phyloP scores from a whole-genome alignment of 2,329 filamentous ascomycete species.

The Domatiomyces catenatus region DNA sequence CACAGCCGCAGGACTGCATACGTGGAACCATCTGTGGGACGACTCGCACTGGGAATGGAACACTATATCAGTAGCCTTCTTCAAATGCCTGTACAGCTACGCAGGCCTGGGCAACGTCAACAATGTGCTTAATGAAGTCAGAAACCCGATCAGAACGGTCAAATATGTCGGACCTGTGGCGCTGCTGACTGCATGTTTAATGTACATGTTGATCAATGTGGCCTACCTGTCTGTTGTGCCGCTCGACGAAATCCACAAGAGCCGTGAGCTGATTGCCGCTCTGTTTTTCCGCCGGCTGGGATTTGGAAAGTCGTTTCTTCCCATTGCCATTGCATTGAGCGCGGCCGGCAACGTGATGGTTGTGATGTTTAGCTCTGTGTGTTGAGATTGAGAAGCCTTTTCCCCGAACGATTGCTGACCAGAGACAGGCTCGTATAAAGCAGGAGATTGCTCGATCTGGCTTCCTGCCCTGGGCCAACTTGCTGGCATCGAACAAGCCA shows the following conservation, averaged over 20 bases:
- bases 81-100: constrained; percentile 53
- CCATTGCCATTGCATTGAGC: constrained; percentile 50
- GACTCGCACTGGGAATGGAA: constrained; percentile 56
- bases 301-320: constrained; percentile 43
- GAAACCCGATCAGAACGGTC: constrained; percentile 50
- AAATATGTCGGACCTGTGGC: constrained; percentile 46
- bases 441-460: constrained; percentile 59
- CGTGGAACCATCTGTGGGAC: constrained; percentile 44
- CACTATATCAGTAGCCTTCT: constrained; percentile 49
- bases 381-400: constrained; percentile 14
- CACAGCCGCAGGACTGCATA: constrained; percentile 1
- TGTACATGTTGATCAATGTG: constrained; percentile 54
- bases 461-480: constrained; percentile 47
- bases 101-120: constrained; percentile 51
- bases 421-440: constrained; percentile 46
- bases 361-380: constrained; percentile 51
- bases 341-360: constrained; percentile 60
- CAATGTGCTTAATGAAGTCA: constrained; percentile 57
- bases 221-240: constrained; percentile 51
- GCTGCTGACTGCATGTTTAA: constrained; percentile 43
- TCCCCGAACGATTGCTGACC: constrained; percentile 8
- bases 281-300: constrained; percentile 48
- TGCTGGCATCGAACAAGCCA: constrained; percentile 49
- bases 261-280: constrained; percentile 52
- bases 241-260: constrained; percentile 49